Evolutionary conservation across 805 yeast genomes (phyloP).

Genomic region (Naumovozyma baii): DNA sequence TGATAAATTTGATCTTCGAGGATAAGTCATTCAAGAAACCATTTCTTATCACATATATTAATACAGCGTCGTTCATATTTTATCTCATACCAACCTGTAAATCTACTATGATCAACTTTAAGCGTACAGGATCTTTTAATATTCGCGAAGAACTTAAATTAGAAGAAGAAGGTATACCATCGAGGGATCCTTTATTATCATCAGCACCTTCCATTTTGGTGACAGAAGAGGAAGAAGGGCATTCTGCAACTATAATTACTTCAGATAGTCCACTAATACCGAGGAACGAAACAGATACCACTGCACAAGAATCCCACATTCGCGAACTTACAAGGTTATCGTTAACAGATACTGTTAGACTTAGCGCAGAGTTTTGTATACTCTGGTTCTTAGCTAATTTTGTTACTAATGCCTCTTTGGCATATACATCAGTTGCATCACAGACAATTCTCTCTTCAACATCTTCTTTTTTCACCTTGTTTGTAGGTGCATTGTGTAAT

Average conservation of each 20-base stretch:
- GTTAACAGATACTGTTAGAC: constrained; percentile 53
- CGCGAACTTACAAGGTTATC: constrained; percentile 17
- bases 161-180: constrained; percentile 24
- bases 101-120: constrained; percentile 22
- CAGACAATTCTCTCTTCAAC: constrained; percentile 92
- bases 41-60: constrained; percentile 82
- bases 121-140: constrained; percentile 22
- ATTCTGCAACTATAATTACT: neutral
- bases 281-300: neutral
- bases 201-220: neutral
- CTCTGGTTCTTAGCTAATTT: constrained; percentile 89
- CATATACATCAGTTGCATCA: constrained; percentile 85
- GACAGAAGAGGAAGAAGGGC: neutral
- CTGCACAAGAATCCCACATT: no score
- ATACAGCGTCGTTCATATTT: constrained; percentile 74
- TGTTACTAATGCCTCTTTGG: constrained; percentile 76
- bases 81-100: constrained; percentile 56
- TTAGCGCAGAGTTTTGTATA: constrained; percentile 74
- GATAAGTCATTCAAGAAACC: constrained; percentile 72
- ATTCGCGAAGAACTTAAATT: constrained; percentile 21
- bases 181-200: constrained; percentile 1
- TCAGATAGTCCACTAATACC: constrained; percentile 11
- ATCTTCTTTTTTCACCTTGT: constrained; percentile 81
- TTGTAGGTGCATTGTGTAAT: constrained; percentile 64
- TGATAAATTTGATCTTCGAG: constrained; percentile 70